These are phyloP conservation scores for Dalbergia cultrata DNA, from an alignment of 306 rosid genomes.

Conservation along the genomic window DNA sequence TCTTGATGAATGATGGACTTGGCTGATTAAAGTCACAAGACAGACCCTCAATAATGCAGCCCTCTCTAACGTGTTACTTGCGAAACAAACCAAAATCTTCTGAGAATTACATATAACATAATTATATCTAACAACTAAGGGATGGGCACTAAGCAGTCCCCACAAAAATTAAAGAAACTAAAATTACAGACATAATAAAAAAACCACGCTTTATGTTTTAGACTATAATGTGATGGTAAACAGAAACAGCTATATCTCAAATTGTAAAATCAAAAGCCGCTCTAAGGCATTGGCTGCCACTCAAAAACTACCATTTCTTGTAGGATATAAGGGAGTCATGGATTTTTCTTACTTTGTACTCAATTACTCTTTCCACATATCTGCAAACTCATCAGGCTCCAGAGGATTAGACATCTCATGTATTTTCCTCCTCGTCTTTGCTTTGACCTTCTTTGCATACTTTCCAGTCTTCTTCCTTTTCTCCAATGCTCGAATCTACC, in stretches of 20 bases:
- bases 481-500: slow-evolving; percentile 84
- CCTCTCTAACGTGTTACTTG: not conserved
- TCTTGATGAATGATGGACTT: too few species aligned
- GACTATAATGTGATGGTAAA: slow-evolving; percentile 23
- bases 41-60: too few species aligned
- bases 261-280: too few species aligned
- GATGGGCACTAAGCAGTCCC: not conserved
- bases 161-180: slow-evolving; percentile 23
- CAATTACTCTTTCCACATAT: slow-evolving; percentile 86
- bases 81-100: not conserved
- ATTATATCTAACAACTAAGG: not conserved
- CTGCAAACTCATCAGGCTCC: slow-evolving; percentile 94
- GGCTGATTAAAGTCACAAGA: too few species aligned
- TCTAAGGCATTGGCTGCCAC: too few species aligned
- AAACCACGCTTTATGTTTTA: not conserved
- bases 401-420: slow-evolving; percentile 85
- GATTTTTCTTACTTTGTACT: slow-evolving; percentile 20
- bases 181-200: slow-evolving; percentile 13
- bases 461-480: slow-evolving; percentile 84
- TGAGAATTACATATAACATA: not conserved
- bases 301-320: slow-evolving; percentile 48
- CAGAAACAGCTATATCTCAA: slow-evolving; percentile 27
- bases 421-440: slow-evolving; percentile 96
- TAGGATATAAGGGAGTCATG: slow-evolving; percentile 32
- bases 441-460: slow-evolving; percentile 94